Evolutionary conservation across 306 rosid species (phyloP).

Genomic region (Citrullus mucosospermus): DNA sequence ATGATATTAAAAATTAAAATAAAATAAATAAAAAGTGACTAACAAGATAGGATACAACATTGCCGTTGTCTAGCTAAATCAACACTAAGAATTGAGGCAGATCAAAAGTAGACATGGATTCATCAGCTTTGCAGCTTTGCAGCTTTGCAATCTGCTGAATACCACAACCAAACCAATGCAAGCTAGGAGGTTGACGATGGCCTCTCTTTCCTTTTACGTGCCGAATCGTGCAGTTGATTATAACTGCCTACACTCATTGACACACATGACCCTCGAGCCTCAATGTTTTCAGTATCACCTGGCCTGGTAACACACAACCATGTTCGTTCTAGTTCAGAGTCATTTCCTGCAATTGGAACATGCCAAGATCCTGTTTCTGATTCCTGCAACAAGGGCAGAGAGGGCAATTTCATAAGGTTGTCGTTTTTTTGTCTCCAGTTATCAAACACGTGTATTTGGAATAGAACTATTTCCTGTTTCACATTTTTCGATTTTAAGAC

Average conservation of each 20-base stretch:
- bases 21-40: no score
- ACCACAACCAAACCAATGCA: no score
- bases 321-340: slow-evolving; percentile 25
- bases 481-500: background rate
- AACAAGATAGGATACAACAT: no score
- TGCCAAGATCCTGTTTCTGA: slow-evolving; percentile 80
- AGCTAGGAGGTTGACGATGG: slow-evolving; percentile 25
- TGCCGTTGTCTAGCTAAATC: no score
- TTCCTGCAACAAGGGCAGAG: slow-evolving; percentile 40
- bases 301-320: slow-evolving; percentile 77
- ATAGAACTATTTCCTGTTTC: background rate
- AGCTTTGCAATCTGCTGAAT: no score
- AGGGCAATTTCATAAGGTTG: background rate
- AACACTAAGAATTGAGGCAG: no score
- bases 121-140: no score
- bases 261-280: background rate
- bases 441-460: background rate
- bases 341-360: slow-evolving; percentile 37
- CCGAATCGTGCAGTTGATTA: slow-evolving; percentile 10
- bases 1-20: no score
- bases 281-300: slow-evolving; percentile 16
- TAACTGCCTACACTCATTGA: background rate
- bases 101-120: no score
- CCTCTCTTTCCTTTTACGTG: slow-evolving; percentile 73
- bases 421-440: background rate